Evolutionary conservation across 192 early-diverging fungal genomes (phyloP).

Genomic region (Umbelopsis sp.): DNA sequence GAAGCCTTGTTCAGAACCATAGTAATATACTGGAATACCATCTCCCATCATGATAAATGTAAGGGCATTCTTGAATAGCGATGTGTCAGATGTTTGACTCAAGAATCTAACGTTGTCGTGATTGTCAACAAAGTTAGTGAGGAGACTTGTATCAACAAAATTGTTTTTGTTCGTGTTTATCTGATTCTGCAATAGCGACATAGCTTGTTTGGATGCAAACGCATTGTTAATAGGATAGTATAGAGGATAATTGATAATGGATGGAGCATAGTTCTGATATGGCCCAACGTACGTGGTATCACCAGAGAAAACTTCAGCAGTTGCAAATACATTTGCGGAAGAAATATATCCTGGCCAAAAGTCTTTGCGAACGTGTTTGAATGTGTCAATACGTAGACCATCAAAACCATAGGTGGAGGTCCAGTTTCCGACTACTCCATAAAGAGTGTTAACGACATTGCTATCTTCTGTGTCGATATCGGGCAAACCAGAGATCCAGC

Average conservation of each 20-base stretch:
- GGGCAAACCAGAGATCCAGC: conserved; percentile 27
- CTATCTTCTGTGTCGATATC: conserved; percentile 46
- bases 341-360: conserved; percentile 43
- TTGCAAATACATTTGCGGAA: conserved; percentile 38
- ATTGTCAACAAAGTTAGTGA: conserved; percentile 32
- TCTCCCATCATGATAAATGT: conserved; percentile 21
- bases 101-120: conserved; percentile 26
- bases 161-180: neutral
- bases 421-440: conserved; percentile 25
- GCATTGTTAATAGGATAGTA: conserved; percentile 19
- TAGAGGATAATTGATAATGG: conserved; percentile 29
- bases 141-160: conserved; percentile 14
- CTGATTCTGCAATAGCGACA: conserved; percentile 1
- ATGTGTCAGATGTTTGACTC: conserved; percentile 14
- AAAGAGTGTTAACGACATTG: conserved; percentile 24
- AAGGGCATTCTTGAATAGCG: conserved; percentile 27
- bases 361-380: conserved; percentile 38
- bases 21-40: conserved; percentile 33
- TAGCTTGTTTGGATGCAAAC: conserved; percentile 9
- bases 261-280: conserved; percentile 24
- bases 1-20: conserved; percentile 32
- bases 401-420: conserved; percentile 40
- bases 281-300: conserved; percentile 13
- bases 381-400: conserved; percentile 49
- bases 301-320: conserved; percentile 31